Evolutionary conservation across 2,329 filamentous ascomycete species (phyloP), one percentile per base, ranked within the genome.

Genomic region (Meredithiella fracta): DNA sequence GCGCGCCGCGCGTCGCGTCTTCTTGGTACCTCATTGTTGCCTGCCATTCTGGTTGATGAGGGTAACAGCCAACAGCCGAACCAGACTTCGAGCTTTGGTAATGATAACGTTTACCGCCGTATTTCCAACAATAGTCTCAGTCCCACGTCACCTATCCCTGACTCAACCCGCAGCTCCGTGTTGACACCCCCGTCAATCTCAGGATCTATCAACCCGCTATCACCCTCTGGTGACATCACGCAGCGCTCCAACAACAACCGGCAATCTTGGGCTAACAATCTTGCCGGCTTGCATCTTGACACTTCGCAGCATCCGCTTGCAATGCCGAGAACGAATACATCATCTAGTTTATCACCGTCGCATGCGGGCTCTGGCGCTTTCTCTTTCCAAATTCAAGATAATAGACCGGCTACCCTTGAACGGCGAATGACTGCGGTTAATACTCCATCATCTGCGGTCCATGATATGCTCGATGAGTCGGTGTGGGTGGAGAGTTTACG

Each of bases 401-500:
- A 70, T 54, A 68, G 68, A 17, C 56, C 62, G 40, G 65, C 54
- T 7, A 51, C 56, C 26, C 23, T 54, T 9, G 57, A 56, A 4
- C 42, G 52, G n/a, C 57, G 58, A 5, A 47, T 55, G 60, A 55
- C 56, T 34, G 44, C 57, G 1, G 52, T 58, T 34, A 59, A 56
- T 29, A 57, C 54, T 25, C 56, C 44, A 34, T 58, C 59, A 1
- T 56, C 57, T 5, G 54, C 54, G 8, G 85, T 94, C 62, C 79
- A 90, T 67, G 82, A 89, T 62, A 85, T 92, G 65, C 76, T 97
- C 55, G 87, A 92, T 64, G 86, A 91, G 64, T 92, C 87, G 17
- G 83, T 86, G 15, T 97, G 91, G 91, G 86, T 91, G 53, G 87
- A 94, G 69, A 94, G 86, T 72, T 89, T 96, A 61, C 77, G 89